phyloP scores from a whole-genome alignment of 768 basidiomycete species.

The Lentinula detonsa region DNA sequence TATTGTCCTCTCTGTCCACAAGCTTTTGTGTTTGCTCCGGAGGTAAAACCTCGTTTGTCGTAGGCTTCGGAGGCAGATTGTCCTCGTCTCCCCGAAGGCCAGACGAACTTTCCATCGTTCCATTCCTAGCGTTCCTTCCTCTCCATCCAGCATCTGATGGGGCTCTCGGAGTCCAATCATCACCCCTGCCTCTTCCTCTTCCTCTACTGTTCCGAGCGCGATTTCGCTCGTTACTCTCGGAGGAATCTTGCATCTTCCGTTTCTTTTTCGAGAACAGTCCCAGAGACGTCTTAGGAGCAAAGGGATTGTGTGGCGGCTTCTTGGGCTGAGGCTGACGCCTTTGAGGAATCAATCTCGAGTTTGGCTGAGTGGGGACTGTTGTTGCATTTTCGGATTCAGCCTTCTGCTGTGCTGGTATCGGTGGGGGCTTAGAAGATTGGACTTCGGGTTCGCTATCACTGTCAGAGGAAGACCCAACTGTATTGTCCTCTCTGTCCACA shows the following conservation, averaged over 20 bases:
- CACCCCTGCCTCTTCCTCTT: conserved; percentile 25
- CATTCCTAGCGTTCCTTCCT: conserved; percentile 18
- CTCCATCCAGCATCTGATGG: conserved; percentile 22
- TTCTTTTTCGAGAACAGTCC: conserved; percentile 37
- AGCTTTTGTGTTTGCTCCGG: background rate
- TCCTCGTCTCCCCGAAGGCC: background rate
- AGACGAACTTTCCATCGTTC: background rate
- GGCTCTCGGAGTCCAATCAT: conserved; percentile 21
- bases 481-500: background rate
- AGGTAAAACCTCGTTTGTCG: background rate
- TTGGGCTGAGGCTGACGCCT: conserved; percentile 33
- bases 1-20: background rate
- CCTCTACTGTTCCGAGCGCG: conserved; percentile 11
- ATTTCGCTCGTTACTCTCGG: conserved; percentile 8
- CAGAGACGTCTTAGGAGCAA: conserved; percentile 53
- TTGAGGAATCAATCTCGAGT: conserved; percentile 13
- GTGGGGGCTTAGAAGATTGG: conserved; percentile 13
- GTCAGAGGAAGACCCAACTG: conserved; percentile 13
- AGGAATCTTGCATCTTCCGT: conserved; percentile 19
- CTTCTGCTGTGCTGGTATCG: background rate
- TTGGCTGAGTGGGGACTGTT: background rate
- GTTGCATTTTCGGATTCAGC: background rate
- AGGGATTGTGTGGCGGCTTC: conserved; percentile 53
- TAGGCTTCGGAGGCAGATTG: background rate
- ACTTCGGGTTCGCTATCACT: conserved; percentile 50